Base-by-base conservation (phyloP, 805 yeast genomes). In the Hanseniaspora mollemarum region DNA sequence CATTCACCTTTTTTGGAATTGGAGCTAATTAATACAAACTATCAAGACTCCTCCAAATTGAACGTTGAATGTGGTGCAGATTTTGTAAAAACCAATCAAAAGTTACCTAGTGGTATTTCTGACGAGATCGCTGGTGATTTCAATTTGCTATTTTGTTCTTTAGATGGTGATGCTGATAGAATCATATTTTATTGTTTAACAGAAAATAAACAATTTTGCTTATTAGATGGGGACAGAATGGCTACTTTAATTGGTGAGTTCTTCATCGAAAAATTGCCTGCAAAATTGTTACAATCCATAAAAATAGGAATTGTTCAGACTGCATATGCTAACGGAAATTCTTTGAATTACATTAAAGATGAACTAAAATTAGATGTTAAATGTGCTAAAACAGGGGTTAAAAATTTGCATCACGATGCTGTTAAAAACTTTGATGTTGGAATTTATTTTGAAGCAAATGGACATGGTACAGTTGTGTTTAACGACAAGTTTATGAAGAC, bases 131-230 rank as follows among this genome's bases (percentile, higher is more conserved):
- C 43, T 8, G 39, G 10, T 21, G 49, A 41, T 9, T 51, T 56
- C 5, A 35, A 32, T 24, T 65, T 68, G 40, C 67, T 88, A 46
- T 82, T 77, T 59, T 82, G 94, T 6, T 85, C 95, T 1, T 87
- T 87, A 61, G 98, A 92, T 62, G 98, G 98, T 46, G 98, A 92
- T 64, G 97, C 98, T 4, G 98, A 92, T 64, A 74, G 98, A 59
- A 81, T 92, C 46, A 85, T 92, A 21, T 85, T 86, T 61, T 92
- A 83, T 64, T 82, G 76, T 63, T 65, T 69, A 41, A 71, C 70
- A 42, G 40, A 54, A 0, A 54, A 54, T 0, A 43, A 45, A 9
- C 53, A 61, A 22, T 83, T 83, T 63, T 67, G 71, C 35, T 63
- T 83, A 35, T 67, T 92, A 51, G 98, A 92, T 60, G 98, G 98